Base-by-base conservation (phyloP, 2,329 filamentous ascomycete species). In the Uncinocarpus reesii region DNA sequence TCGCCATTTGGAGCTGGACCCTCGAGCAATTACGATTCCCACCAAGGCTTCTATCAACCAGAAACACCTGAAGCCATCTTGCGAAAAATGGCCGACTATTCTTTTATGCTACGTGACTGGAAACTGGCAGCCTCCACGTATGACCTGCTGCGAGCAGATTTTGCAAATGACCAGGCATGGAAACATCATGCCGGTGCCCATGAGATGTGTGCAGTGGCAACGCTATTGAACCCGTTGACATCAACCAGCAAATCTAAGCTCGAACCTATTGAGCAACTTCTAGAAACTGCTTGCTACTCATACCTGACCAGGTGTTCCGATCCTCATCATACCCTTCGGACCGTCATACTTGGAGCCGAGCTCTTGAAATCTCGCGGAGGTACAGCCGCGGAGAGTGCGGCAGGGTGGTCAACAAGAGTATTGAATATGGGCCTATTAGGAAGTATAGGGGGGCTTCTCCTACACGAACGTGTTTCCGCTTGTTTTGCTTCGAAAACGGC, bases 81-180 rank as follows among this genome's bases (percentile, higher is more conserved):
- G 79, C 82, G 92, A 29, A 94, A 93, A 61, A 72, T 98, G 42
- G 92, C 86, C 36, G 92, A 98, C 63, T 96, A 90, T 66, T 83
- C 88, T 8, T 94, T 98, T 60, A 95, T 98, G 89, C 75, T 98
- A 31, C 80, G 92, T 26, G 93, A 98, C 65, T 98, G 84, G 80
- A 95, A 93, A 65, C 71, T 98, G 29, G 86, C 92, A 7, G 79
- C 92, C 57, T 88, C 84, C 10, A 95, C 86, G 0, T 98, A 95
- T 62, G 90, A 98, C 49, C 76, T 98, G 4, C 70, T 98, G 7
- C 80, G 87, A 46, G 78, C 82, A 6, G 93, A 98, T 63, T 98
- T 90, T 64, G 82, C 80, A 60, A 92, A 92, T 62, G 89, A 95
- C 63, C 96, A 96, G 65, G 93, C 92, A 1, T 98, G 92, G 92